A percentile compares a stretch with the other conserved stretches of the same genome.
Evolutionary conservation across 164 flowering plant genomes (phyloP).

Genomic region (Aristolochia contorta): DNA sequence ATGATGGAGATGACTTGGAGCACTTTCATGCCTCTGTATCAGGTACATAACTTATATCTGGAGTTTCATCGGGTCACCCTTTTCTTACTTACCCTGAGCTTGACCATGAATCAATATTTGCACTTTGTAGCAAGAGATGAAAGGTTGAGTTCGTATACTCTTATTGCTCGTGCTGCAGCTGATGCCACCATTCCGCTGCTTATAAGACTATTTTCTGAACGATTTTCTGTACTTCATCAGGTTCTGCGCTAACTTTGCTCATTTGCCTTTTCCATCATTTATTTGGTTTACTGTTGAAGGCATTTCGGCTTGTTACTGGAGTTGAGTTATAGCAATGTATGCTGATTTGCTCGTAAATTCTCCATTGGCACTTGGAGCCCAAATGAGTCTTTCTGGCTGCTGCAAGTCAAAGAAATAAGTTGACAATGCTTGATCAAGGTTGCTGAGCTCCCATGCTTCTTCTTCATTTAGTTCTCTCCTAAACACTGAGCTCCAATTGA

Average conservation of each 20-base stretch:
- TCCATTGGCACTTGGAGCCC: too few species aligned
- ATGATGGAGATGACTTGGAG: constrained; percentile 51
- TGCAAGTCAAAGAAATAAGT: too few species aligned
- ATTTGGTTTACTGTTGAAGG: too few species aligned
- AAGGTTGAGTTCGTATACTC: constrained; percentile 87
- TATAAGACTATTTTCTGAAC: constrained; percentile 46
- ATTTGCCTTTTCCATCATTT: too few species aligned
- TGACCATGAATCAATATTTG: not conserved
- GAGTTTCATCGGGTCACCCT: not conserved
- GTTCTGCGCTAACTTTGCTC: constrained; percentile 21
- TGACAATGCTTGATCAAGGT: too few species aligned
- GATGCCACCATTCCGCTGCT: constrained; percentile 62
- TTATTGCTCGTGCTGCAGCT: constrained; percentile 80
- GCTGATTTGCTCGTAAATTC: too few species aligned
- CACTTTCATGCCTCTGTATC: constrained; percentile 67
- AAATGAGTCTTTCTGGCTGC: too few species aligned
- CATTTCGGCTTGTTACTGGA: too few species aligned
- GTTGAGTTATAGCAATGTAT: too few species aligned
- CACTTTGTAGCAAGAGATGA: constrained; percentile 79
- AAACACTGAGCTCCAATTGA: too few species aligned
- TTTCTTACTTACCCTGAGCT: not conserved
- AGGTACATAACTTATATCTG: constrained; percentile 33
- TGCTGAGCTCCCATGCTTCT: too few species aligned
- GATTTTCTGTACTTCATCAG: constrained; percentile 58
- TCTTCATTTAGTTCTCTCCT: too few species aligned